These are phyloP conservation scores for Solanum dulcamara DNA, from an alignment of 257 asterid genomes.

Conservation along the genomic window DNA sequence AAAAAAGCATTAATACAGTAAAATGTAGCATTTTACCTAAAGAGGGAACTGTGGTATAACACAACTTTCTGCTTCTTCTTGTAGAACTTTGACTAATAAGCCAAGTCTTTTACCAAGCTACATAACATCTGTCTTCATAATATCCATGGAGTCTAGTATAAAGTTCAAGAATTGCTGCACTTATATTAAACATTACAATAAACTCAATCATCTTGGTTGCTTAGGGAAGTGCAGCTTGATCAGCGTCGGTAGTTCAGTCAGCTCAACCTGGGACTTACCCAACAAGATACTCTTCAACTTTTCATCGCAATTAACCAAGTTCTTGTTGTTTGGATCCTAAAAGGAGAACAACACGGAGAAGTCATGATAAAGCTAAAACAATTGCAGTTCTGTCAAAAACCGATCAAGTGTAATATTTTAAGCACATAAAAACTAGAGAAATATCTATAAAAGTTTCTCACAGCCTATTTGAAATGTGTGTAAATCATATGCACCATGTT, in stretches of 20 bases:
- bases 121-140: neutral
- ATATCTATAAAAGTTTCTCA: neutral
- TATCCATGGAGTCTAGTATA: neutral
- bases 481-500: neutral
- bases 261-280: constrained; percentile 76
- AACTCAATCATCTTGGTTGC: constrained; percentile 30
- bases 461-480: neutral
- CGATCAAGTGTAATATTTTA: neutral
- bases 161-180: neutral
- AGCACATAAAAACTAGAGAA: neutral
- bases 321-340: constrained; percentile 69
- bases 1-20: neutral
- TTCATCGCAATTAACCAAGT: constrained; percentile 67
- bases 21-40: neutral
- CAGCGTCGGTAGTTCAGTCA: constrained; percentile 68
- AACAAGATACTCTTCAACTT: constrained; percentile 65
- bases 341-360: neutral
- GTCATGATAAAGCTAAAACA: neutral
- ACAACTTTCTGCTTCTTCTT: neutral
- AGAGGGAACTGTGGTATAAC: neutral
- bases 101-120: neutral
- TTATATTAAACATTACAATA: neutral
- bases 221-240: constrained; percentile 86
- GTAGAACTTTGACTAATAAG: neutral
- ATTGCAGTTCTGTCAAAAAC: neutral